Conservation (phyloP, 2,329 filamentous ascomycete species). For the Colletotrichum sp. region DNA sequence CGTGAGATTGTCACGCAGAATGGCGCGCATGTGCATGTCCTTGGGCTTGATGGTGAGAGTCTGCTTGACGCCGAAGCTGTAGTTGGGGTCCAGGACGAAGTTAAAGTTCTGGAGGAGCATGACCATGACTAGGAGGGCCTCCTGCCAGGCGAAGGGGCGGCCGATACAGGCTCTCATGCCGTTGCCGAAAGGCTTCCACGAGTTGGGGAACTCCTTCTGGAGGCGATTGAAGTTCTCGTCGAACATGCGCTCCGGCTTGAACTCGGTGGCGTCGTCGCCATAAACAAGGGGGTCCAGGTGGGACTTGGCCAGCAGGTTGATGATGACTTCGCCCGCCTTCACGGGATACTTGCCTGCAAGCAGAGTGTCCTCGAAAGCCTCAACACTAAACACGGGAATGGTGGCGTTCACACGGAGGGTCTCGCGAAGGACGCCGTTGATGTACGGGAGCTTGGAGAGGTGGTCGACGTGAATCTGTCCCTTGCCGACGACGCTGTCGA, state of each 20-base stretch:
- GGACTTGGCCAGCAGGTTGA: conserved; percentile 49
- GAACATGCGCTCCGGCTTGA: conserved; percentile 67
- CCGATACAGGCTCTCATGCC: conserved; percentile 59
- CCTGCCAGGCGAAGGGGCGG: conserved; percentile 59
- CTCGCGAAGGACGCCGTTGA: conserved; percentile 68
- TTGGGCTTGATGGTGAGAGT: conserved; percentile 66
- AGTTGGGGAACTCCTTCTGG: conserved; percentile 35
- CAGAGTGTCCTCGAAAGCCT: conserved; percentile 45
- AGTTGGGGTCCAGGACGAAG: conserved; percentile 63
- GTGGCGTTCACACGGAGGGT: conserved; percentile 35
- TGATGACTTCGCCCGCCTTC: conserved; percentile 45
- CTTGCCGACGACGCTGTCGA: conserved; percentile 68
- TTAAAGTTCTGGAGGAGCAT: conserved; percentile 72
- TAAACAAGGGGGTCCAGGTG: conserved; percentile 62
- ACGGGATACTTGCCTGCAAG: conserved; percentile 59
- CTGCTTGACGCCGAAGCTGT: conserved; percentile 55
- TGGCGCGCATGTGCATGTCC: conserved; percentile 63
- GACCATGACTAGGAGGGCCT: conserved; percentile 50
- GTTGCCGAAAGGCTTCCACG: conserved; percentile 60
- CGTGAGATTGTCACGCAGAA: conserved; percentile 48
- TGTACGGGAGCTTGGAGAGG: conserved; percentile 65
- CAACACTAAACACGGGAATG: conserved; percentile 29
- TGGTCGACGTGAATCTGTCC: conserved; percentile 62
- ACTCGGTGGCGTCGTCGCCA: conserved; percentile 61
- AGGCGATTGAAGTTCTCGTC: conserved; percentile 50